phyloP scores from a whole-genome alignment of 495 filamentous ascomycete genomes.

The Podospora fimiseda region DNA sequence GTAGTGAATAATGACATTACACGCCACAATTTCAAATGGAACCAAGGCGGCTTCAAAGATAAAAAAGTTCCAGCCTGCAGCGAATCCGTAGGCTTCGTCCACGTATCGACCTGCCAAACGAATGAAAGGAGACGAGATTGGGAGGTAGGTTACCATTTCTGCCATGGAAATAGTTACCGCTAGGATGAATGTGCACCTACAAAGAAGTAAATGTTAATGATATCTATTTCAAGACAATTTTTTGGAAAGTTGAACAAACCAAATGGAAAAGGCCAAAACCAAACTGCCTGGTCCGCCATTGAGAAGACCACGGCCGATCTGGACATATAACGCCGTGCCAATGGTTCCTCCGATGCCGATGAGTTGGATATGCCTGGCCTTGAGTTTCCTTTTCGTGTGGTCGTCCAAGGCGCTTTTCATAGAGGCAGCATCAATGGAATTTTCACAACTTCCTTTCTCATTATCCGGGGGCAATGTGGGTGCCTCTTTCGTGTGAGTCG shows the following conservation, averaged over 20 bases:
- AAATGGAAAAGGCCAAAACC: conserved; percentile 69
- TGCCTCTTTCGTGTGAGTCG: not conserved
- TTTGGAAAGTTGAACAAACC: conserved; percentile 38
- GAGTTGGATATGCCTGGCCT: conserved; percentile 46
- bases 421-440: conserved; percentile 1
- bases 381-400: conserved; percentile 38
- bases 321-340: conserved; percentile 29
- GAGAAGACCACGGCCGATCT: conserved; percentile 61
- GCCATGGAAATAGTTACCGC: conserved; percentile 63
- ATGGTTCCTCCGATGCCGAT: conserved; percentile 57
- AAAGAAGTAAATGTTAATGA: too few species aligned
- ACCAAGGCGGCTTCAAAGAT: conserved; percentile 61
- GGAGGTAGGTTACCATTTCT: conserved; percentile 78
- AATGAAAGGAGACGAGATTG: conserved; percentile 76
- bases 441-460: conserved; percentile 5
- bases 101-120: conserved; percentile 76
- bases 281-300: conserved; percentile 70
- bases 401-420: conserved; percentile 13
- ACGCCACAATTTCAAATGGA: conserved; percentile 65
- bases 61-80: conserved; percentile 71
- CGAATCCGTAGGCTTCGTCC: conserved; percentile 63
- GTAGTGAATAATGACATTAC: conserved; percentile 61
- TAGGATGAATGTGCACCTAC: conserved; percentile 59
- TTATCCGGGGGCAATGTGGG: conserved; percentile 8
- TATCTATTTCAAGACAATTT: too few species aligned